Evolutionary conservation across 345 rosid species (phyloP).

Genomic region (Pugionium cornutum): DNA sequence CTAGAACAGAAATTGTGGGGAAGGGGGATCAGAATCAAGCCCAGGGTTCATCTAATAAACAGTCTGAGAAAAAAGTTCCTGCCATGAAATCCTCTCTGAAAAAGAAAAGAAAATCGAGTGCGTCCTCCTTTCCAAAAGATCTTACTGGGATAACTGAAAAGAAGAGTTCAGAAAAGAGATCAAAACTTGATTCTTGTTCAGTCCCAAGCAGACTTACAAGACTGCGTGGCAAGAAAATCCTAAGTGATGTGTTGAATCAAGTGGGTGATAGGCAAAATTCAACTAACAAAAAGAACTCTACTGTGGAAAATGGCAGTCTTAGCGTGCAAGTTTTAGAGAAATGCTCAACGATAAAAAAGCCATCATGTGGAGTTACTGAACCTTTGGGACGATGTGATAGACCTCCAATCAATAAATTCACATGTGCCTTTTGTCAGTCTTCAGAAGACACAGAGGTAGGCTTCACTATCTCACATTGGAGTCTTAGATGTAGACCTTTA

Average conservation of each 20-base stretch:
- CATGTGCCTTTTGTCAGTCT: conserved; percentile 84
- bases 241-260: conserved; percentile 38
- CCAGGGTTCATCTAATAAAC: conserved; percentile 14
- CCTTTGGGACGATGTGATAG: conserved; percentile 47
- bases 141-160: conserved; percentile 21
- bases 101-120: conserved; percentile 35
- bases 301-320: conserved; percentile 19
- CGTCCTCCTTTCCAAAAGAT: conserved; percentile 19
- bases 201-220: conserved; percentile 31
- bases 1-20: conserved; percentile 20
- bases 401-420: conserved; percentile 22
- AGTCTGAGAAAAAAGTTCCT: conserved; percentile 18
- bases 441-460: conserved; percentile 70
- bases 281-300: conserved; percentile 19
- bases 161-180: conserved; percentile 31
- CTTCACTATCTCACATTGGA: conserved; percentile 18
- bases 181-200: conserved; percentile 31
- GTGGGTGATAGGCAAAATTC: conserved; percentile 30
- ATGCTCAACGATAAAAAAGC: conserved; percentile 34
- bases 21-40: conserved; percentile 17
- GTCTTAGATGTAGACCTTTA: background rate
- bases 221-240: conserved; percentile 22
- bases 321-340: conserved; percentile 27
- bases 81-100: conserved; percentile 1
- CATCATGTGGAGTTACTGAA: conserved; percentile 23